Base-by-base conservation (phyloP, 2,329 filamentous ascomycete genomes). In the Fusarium foetens region DNA sequence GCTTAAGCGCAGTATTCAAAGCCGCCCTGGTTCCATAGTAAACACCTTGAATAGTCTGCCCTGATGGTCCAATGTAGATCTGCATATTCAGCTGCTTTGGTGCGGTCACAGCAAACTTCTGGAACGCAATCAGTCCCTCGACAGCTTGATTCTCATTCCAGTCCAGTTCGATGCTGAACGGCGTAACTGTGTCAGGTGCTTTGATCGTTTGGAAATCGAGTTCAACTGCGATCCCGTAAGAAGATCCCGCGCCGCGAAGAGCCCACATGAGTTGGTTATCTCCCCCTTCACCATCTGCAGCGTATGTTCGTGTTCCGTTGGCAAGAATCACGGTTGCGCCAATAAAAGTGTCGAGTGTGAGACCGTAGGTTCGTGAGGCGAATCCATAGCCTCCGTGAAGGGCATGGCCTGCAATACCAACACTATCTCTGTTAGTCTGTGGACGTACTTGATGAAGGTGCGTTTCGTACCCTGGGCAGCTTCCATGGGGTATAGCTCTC, bases 401-500 rank as follows among this genome's bases (percentile, higher is more conserved):
- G 14, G 75, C 75, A 54, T 78, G 79, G 1, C 79, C 79, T 5
- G 75, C 62, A 8, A 80, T 70, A 0, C 79, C 79, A 33, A 80
- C 79, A 35, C 76, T 78, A 7, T 8, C 1, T 12, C 8, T 33
- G 52, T 78, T 14, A 78, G 71, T 33, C 13, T 16, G 16, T 5
- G 3, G 5, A 13, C 7, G 0, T 7, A 8, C 6, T 13, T 4
- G 3, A n/a, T 8, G 1, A 16, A 2, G 10, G 10, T 21, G 19
- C 0, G 1, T 0, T 6, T 4, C 82, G 79, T 73, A 86, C 85
- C 83, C 84, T 7, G 86, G 85, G 68, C 86, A 88, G 2, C 86
- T 86, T n/a, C 86, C 86, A 53, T 88, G 86, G 31, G 84, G 80
- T 8, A 88, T 78, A 5, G 83, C 86, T 19, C 76, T 83, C 71